A percentile compares a stretch with the other conserved stretches of the same genome.
These are phyloP conservation scores for Tricholoma bakamatsutake DNA, from an alignment of 768 basidiomycete species.

Conservation along the genomic window DNA sequence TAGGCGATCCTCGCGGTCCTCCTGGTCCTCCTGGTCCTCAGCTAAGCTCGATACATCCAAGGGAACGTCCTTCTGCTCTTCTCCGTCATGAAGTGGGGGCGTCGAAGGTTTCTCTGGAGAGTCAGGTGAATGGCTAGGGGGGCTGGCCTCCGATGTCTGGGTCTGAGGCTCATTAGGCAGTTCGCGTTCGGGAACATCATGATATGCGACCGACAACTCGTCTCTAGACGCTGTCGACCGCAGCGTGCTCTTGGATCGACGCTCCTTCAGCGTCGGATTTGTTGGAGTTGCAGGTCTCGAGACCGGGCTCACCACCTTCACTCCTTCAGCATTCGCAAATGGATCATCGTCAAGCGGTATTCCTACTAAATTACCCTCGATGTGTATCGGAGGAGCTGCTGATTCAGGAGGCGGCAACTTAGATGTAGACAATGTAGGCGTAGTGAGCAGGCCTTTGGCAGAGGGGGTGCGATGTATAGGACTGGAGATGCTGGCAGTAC, in stretches of 20 bases:
- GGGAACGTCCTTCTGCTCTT: constrained; percentile 28
- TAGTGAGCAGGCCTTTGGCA: constrained; percentile 1
- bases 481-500: neutral
- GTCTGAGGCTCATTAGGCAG: neutral
- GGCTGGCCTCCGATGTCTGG: neutral
- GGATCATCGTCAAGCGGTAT: constrained; percentile 45
- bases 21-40: constrained; percentile 17
- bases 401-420: neutral
- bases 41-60: constrained; percentile 24
- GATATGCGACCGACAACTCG: neutral
- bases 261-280: neutral
- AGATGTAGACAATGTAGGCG: constrained; percentile 3
- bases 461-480: neutral
- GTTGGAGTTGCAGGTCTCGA: constrained; percentile 4
- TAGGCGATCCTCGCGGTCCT: constrained; percentile 29
- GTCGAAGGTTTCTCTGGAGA: too few relatives aligned
- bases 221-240: neutral
- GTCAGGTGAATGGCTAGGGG: neutral
- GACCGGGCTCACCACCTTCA: constrained; percentile 36
- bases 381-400: constrained; percentile 9
- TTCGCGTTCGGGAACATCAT: neutral
- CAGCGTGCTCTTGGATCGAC: neutral
- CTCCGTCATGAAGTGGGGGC: constrained; percentile 15
- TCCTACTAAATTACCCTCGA: constrained; percentile 27
- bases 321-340: constrained; percentile 51